Conservation (phyloP, 2,329 filamentous ascomycete genomes). For the Lachnellula willkommii region DNA sequence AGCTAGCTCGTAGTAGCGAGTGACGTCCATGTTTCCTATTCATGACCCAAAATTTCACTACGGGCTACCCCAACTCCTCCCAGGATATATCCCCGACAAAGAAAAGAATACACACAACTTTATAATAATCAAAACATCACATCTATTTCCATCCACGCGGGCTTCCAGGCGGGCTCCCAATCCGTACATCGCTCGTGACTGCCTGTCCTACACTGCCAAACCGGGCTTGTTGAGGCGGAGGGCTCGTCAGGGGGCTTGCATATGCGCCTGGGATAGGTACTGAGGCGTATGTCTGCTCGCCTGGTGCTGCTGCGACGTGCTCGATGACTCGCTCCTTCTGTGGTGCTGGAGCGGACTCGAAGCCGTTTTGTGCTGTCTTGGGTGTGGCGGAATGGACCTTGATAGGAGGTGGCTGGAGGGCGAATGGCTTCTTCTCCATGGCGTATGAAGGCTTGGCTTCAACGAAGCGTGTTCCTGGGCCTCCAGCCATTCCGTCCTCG, state of each 20-base stretch:
- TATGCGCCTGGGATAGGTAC: constrained; percentile 91
- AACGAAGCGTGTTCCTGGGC: constrained; percentile 42
- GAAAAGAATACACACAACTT: constrained; percentile 2
- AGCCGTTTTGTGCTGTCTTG: constrained; percentile 57
- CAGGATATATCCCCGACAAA: neutral
- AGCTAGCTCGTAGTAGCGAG: constrained; percentile 9
- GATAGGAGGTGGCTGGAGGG: constrained; percentile 76
- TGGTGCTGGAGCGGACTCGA: constrained; percentile 43
- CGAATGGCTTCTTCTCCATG: constrained; percentile 60
- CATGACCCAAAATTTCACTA: neutral
- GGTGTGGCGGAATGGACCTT: constrained; percentile 75
- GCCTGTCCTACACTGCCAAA: constrained; percentile 28
- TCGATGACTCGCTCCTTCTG: constrained; percentile 43
- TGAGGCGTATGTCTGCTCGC: constrained; percentile 77
- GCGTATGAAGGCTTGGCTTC: constrained; percentile 61
- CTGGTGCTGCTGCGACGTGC: constrained; percentile 65
- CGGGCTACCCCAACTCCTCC: constrained; percentile 1
- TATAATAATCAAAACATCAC: neutral
- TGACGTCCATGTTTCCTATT: constrained; percentile 2
- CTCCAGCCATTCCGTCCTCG: constrained; percentile 40
- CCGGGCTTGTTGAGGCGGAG: constrained; percentile 36
- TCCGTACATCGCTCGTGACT: constrained; percentile 27
- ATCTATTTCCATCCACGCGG: constrained; percentile 23
- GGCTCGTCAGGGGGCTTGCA: constrained; percentile 49
- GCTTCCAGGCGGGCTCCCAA: constrained; percentile 30